These are phyloP conservation scores for Podaxis sp. DNA, from an alignment of 768 basidiomycete genomes.

Conservation along the genomic window DNA sequence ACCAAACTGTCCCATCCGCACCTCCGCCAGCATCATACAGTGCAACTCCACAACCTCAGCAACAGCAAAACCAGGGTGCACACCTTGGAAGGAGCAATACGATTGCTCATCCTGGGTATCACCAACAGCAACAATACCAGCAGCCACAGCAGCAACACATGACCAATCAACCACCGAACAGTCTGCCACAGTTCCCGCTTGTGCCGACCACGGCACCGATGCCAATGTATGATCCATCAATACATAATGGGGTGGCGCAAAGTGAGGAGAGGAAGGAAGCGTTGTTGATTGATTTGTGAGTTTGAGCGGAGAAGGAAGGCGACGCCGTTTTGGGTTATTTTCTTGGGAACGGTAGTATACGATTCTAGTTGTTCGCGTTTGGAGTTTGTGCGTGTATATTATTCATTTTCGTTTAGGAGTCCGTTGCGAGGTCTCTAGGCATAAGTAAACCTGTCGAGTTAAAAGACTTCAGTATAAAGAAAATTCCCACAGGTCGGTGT, in stretches of 20 bases:
- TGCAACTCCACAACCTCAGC: slow-evolving; percentile 23
- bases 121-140: slow-evolving; percentile 28
- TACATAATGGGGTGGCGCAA: slow-evolving; percentile 47
- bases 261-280: slow-evolving; percentile 69
- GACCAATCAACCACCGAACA: slow-evolving; percentile 23
- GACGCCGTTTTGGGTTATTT: too few species aligned
- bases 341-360: too few species aligned
- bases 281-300: slow-evolving; percentile 46
- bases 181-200: slow-evolving; percentile 62
- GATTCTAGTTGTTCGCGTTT: too few species aligned
- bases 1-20: slow-evolving; percentile 24
- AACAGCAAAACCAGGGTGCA: slow-evolving; percentile 25
- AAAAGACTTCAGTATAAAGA: too few species aligned
- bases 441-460: too few species aligned
- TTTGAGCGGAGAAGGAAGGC: neutral
- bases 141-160: slow-evolving; percentile 22
- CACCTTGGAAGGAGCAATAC: slow-evolving; percentile 32
- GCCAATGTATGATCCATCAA: slow-evolving; percentile 58
- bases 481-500: too few species aligned
- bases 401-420: too few species aligned
- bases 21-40: slow-evolving; percentile 22
- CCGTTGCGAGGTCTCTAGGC: too few species aligned
- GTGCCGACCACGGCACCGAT: slow-evolving; percentile 64
- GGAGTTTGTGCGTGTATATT: too few species aligned
- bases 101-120: slow-evolving; percentile 32